Evolutionary conservation across 768 basidiomycete genomes (phyloP), one percentile per base, ranked within the genome.

Genomic region (Lentinula sp.): DNA sequence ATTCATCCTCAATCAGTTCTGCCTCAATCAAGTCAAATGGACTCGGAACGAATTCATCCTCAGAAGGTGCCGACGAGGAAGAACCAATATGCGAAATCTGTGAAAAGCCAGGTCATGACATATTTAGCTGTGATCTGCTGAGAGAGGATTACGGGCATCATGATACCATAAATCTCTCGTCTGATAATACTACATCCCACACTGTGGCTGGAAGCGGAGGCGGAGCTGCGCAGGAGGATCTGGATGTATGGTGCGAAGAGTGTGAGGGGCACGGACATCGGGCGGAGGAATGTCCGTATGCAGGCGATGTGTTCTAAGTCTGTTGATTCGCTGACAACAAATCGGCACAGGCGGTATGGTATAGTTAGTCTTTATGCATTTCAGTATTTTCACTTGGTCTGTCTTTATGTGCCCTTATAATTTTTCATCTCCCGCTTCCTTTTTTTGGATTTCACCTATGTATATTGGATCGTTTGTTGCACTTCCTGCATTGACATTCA

Each of bases 41-140:
- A 67, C 69, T 42, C 64, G 70, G 20, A 70, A 57, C 46, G 68
- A 62, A 7, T 36, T 63, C 66, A 13, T 50, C 61, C 42, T 42
- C 55, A 15, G 41, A 37, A 13, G 41, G 39, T 10, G 65, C 69
- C 9, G 66, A 70, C 20, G 62, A 66, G 28, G 64, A 62, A n/a
- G 75, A 77, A 60, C 75, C 77, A 36, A 79, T 87, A 4, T 95
- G 93, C 74, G 93, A 95, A 71, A 88, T 94, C 49, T 95, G 93
- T 74, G 91, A 93, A 70, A 80, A 83, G 64, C 85, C 85, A 0
- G 92, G 90, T 2, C 93, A 95, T 68, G 92, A 94, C 67, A 87
- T 94, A 52, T 92, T 93, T 72, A 87, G 82, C 42, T 95, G 93
- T 70, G 85, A 86, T 61, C 80, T 91, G 53, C 78, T 93, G 62